These are phyloP conservation scores for Fusarium tuaranense DNA, from an alignment of 2,329 filamentous ascomycete genomes.

Conservation along the genomic window DNA sequence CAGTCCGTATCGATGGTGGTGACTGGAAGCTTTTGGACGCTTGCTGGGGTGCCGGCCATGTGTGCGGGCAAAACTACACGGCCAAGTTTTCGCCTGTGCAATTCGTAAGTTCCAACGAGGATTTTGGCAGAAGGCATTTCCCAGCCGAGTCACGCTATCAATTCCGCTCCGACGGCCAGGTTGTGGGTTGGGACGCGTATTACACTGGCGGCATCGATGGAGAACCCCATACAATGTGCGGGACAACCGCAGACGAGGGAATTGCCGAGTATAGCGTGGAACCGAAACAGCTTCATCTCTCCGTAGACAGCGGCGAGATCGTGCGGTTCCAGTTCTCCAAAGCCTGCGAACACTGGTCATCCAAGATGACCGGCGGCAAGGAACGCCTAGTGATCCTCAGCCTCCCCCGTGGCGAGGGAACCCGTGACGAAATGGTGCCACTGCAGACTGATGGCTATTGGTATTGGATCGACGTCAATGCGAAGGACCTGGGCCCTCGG, in stretches of 20 bases:
- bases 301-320: constrained; percentile 65
- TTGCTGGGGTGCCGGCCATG: constrained; percentile 90
- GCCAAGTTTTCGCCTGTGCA: constrained; percentile 74
- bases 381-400: constrained; percentile 77
- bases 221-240: constrained; percentile 61
- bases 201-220: constrained; percentile 69
- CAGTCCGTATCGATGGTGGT: constrained; percentile 85
- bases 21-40: constrained; percentile 92
- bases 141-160: constrained; percentile 76
- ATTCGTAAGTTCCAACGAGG: constrained; percentile 76
- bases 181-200: constrained; percentile 85
- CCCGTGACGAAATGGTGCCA: constrained; percentile 75
- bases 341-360: constrained; percentile 84
- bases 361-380: constrained; percentile 75
- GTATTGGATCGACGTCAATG: constrained; percentile 84
- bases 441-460: constrained; percentile 82
- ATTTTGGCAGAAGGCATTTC: constrained; percentile 86
- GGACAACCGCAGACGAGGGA: constrained; percentile 61
- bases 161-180: constrained; percentile 78
- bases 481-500: constrained; percentile 72
- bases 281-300: constrained; percentile 65
- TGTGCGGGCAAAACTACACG: constrained; percentile 67
- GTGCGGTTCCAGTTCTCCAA: constrained; percentile 86
- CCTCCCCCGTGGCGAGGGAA: constrained; percentile 74
- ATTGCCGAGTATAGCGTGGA: constrained; percentile 69